Evolutionary conservation across 257 asterid genomes (phyloP), one percentile per base, ranked within the genome.

Genomic region (Plantago major): DNA sequence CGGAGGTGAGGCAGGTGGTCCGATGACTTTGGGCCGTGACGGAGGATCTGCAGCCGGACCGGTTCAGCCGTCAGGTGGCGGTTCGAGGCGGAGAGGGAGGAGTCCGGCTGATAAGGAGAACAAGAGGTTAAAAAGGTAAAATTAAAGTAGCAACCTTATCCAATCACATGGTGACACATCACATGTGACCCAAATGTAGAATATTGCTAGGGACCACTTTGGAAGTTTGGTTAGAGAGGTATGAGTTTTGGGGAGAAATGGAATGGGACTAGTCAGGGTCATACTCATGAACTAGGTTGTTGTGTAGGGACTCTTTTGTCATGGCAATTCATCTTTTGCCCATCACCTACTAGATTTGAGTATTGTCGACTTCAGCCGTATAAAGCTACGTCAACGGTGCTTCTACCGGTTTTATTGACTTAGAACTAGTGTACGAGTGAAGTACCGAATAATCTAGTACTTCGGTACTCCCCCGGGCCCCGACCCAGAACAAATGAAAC

Each of bases 21-120:
- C 70, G 14, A 72, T 80, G 9, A 84, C 82, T 59, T 83, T 94
- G 2, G 83, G 89, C 12, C 81, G 84, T 6, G 85, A 80, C 5
- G 85, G 85, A 19, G 80, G 79, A 12, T 71, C 81, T 2, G 68
- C 14, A 2, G 81, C 78, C 12, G 95, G 95, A 10, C 68, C 76
- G 7, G 75, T 62, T 10, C 96, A 85, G 78, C 82, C 81, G 9
- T 77, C 94, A 0, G 70, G 78, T 15, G 79, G 73, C 51, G 82
- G 95, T 58, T 75, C 90, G 2, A 89, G 69, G 75, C 82, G 81
- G 91, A 82, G 96, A 68, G 97, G 94, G 14, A 82, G 94, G 76
- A 87, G 92, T 72, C 94, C 92, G 22, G 95, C 96, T 59, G 99
- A 93, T 65, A 93, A 87, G 67, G 99, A 93, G 68, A 89, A 89